A percentile compares a stretch with the other conserved stretches of the same genome.
These are phyloP conservation scores for Apocynum venetum DNA, from an alignment of 257 asterid species.

Conservation along the genomic window DNA sequence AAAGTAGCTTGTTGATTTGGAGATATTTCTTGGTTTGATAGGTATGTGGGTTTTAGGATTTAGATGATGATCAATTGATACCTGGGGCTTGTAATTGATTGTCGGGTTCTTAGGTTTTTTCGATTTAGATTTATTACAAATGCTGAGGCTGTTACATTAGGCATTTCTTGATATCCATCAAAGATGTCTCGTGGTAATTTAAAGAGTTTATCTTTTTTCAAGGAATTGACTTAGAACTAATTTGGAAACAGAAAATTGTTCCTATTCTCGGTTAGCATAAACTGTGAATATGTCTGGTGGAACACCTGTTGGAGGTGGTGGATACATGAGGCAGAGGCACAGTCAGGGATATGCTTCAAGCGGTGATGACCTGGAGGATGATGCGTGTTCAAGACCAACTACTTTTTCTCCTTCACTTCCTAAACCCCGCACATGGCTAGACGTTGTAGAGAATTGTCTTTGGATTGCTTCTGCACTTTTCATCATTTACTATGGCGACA, in stretches of 20 bases:
- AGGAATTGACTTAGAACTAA: conserved; percentile 10
- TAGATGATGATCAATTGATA: conserved; percentile 5
- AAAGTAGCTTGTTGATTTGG: conserved; percentile 8
- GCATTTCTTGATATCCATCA: conserved; percentile 14
- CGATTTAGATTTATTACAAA: conserved; percentile 7
- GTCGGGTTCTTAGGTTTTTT: neutral
- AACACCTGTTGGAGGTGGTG: conserved; percentile 45
- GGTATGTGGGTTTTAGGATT: conserved; percentile 15
- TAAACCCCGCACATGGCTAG: conserved; percentile 38
- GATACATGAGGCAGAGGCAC: conserved; percentile 52
- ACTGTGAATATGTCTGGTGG: conserved; percentile 52
- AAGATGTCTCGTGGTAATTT: neutral
- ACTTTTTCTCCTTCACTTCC: conserved; percentile 29
- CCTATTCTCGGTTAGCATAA: neutral
- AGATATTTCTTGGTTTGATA: conserved; percentile 11
- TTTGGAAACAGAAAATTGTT: conserved; percentile 14
- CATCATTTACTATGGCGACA: conserved; percentile 50
- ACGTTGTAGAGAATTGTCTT: conserved; percentile 44
- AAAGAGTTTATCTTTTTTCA: neutral
- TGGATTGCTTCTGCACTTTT: conserved; percentile 56
- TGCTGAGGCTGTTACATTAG: conserved; percentile 2
- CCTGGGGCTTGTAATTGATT: conserved; percentile 8
- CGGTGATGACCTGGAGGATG: conserved; percentile 65
- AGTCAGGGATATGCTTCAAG: conserved; percentile 62
- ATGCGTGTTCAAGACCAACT: conserved; percentile 46